These are phyloP conservation scores for Globisporangium radiosum DNA, from an alignment of 352 stramenopile genomes.

Conservation along the genomic window DNA sequence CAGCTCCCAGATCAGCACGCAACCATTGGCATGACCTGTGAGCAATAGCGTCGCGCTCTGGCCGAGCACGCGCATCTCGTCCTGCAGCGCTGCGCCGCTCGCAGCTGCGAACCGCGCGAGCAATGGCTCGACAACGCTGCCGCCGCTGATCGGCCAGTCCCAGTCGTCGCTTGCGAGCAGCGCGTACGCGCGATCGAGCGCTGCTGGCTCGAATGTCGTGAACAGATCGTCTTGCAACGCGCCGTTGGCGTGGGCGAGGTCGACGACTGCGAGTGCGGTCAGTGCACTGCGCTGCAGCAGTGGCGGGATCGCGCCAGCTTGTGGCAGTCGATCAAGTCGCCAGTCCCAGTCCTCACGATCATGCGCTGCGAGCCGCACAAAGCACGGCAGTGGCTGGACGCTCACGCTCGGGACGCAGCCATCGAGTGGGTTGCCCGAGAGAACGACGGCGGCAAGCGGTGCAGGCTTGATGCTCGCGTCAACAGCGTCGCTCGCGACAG, in stretches of 20 bases:
- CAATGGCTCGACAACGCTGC: constrained; percentile 43
- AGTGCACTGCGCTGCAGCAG: constrained; percentile 50
- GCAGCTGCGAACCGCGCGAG: constrained; percentile 37
- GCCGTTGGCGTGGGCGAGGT: constrained; percentile 27
- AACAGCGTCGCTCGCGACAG: constrained; percentile 42
- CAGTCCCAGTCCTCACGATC: constrained; percentile 75
- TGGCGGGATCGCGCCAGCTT: constrained; percentile 25
- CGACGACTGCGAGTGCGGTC: constrained; percentile 35
- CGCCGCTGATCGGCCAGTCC: constrained; percentile 69
- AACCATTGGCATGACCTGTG: constrained; percentile 48
- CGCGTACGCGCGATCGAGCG: constrained; percentile 25
- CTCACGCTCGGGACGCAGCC: constrained; percentile 52
- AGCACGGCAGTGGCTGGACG: constrained; percentile 59
- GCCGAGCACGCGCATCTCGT: constrained; percentile 17
- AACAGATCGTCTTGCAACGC: constrained; percentile 42
- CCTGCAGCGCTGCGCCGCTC: constrained; percentile 15
- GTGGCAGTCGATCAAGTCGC: constrained; percentile 30
- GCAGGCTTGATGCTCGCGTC: constrained; percentile 41
- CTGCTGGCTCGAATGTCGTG: constrained; percentile 27
- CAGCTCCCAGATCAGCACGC: constrained; percentile 60
- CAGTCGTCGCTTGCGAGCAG: constrained; percentile 40
- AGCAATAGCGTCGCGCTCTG: constrained; percentile 47
- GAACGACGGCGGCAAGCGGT: constrained; percentile 52
- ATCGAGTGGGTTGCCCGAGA: constrained; percentile 71
- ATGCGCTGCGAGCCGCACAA: constrained; percentile 38